Percentiles rank a stretch among this genome's conserved stretches.
These are phyloP conservation scores for Leccinum colubrinum DNA, from an alignment of 1,284 basidiomycete genomes.

Conservation along the genomic window DNA sequence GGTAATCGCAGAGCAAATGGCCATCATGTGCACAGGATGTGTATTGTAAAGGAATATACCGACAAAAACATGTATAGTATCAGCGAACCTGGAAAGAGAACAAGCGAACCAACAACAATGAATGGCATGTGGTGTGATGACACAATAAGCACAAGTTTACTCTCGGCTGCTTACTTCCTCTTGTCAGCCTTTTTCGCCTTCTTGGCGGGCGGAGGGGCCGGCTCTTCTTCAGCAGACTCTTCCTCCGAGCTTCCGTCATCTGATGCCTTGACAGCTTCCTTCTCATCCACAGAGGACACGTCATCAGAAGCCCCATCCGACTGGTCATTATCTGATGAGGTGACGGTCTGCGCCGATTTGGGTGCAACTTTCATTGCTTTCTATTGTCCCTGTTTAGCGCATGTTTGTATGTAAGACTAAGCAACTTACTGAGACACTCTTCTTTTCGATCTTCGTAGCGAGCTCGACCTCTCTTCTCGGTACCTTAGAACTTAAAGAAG, in stretches of 20 bases:
- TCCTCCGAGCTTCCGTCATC: conserved; percentile 33
- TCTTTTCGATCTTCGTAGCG: conserved; percentile 24
- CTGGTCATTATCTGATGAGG: conserved; percentile 27
- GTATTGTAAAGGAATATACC: conserved; percentile 33
- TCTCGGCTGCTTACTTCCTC: conserved; percentile 28
- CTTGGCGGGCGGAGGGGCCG: conserved; percentile 33
- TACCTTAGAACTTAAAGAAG: conserved; percentile 21
- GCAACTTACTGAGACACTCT: conserved; percentile 18
- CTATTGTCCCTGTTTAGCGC: conserved; percentile 19
- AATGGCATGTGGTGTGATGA: conserved; percentile 1
- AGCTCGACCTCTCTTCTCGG: conserved; percentile 19
- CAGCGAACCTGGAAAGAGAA: conserved; percentile 12
- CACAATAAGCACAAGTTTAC: conserved; percentile 5
- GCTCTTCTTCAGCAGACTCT: conserved; percentile 17
- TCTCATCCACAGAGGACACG: conserved; percentile 18
- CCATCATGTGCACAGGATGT: conserved; percentile 9
- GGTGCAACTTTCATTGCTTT: conserved; percentile 23
- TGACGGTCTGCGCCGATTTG: conserved; percentile 27
- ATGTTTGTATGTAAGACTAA: conserved; percentile 8
- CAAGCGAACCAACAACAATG: conserved; percentile 10
- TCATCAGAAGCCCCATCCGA: conserved; percentile 25
- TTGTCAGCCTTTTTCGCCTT: conserved; percentile 36
- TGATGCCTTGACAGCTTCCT: conserved; percentile 28
- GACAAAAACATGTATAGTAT: conserved; percentile 32
- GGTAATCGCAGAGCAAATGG: conserved; percentile 4